Conservation (phyloP, 2,329 filamentous ascomycete genomes). For the Ambrosiella beaveri region DNA sequence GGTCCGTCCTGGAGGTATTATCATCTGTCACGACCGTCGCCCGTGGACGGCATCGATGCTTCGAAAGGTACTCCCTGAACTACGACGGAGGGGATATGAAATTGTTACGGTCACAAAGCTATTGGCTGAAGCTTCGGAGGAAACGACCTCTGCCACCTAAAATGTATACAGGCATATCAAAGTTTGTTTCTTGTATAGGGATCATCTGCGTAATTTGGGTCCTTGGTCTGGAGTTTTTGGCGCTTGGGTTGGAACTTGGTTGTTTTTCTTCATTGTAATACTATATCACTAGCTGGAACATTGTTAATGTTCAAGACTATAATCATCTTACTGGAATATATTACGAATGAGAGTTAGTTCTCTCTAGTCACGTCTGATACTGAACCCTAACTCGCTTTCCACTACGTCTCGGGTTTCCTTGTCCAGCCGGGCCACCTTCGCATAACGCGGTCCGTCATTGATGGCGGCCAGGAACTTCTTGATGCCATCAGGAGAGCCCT, state of each 20-base stretch:
- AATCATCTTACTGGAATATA: background rate
- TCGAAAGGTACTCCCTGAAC: conserved; percentile 50
- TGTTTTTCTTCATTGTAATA: background rate
- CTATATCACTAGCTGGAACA: background rate
- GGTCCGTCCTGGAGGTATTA: conserved; percentile 57
- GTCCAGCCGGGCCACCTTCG: conserved; percentile 59
- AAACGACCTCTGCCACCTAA: background rate
- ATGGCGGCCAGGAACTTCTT: conserved; percentile 57
- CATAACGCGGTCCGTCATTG: conserved; percentile 52
- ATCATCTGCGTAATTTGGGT: background rate
- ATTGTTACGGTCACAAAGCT: conserved; percentile 56
- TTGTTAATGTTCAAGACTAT: background rate
- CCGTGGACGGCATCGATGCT: conserved; percentile 75
- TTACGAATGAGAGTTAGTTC: conserved; percentile 44
- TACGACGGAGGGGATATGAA: conserved; percentile 50
- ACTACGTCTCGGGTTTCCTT: conserved; percentile 25
- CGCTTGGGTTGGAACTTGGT: background rate
- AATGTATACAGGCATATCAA: background rate
- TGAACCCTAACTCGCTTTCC: too few relatives aligned
- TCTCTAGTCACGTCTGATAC: conserved; percentile 19
- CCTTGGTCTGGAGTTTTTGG: background rate
- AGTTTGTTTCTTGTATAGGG: conserved; percentile 6
- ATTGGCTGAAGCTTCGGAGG: conserved; percentile 23
- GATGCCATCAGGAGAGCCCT: conserved; percentile 51
- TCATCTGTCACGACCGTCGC: conserved; percentile 73